Conservation (phyloP, 2,329 filamentous ascomycete genomes). For the Fusarium sororula region DNA sequence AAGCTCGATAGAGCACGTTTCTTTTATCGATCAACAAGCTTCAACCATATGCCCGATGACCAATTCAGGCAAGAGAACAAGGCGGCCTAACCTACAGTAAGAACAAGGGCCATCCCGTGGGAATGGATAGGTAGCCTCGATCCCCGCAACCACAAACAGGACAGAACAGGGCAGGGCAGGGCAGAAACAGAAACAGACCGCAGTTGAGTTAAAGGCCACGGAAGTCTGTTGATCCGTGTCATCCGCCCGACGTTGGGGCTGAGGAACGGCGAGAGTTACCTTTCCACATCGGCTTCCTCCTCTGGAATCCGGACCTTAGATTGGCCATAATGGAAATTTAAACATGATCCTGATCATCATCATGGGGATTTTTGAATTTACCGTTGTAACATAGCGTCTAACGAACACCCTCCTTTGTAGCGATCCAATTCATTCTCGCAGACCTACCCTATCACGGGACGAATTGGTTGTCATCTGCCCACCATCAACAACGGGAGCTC, state of each 20-base stretch:
- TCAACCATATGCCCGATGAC: background rate
- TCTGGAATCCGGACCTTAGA: background rate
- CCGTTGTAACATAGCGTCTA: constrained; percentile 10
- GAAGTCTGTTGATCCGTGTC: constrained; percentile 9
- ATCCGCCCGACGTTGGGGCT: background rate
- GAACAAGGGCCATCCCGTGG: constrained; percentile 23
- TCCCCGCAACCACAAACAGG: constrained; percentile 18
- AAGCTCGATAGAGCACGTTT: background rate
- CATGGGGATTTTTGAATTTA: constrained; percentile 25
- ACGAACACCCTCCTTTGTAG: constrained; percentile 7
- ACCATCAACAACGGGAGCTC: constrained; percentile 7
- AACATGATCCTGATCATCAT: constrained; percentile 26
- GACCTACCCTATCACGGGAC: constrained; percentile 12
- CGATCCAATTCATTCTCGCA: background rate
- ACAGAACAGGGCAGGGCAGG: constrained; percentile 1
- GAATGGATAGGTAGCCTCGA: constrained; percentile 23
- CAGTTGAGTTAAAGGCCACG: background rate
- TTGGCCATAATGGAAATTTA: background rate
- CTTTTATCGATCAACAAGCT: background rate
- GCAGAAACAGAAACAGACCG: background rate
- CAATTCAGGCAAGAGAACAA: constrained; percentile 25
- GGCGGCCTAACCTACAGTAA: constrained; percentile 14
- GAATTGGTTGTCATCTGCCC: constrained; percentile 11
- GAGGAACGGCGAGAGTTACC: background rate
- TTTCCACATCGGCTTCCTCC: background rate